phyloP scores from a whole-genome alignment of 78 protist genomes.

The Planoprotostelium fungivorum region DNA sequence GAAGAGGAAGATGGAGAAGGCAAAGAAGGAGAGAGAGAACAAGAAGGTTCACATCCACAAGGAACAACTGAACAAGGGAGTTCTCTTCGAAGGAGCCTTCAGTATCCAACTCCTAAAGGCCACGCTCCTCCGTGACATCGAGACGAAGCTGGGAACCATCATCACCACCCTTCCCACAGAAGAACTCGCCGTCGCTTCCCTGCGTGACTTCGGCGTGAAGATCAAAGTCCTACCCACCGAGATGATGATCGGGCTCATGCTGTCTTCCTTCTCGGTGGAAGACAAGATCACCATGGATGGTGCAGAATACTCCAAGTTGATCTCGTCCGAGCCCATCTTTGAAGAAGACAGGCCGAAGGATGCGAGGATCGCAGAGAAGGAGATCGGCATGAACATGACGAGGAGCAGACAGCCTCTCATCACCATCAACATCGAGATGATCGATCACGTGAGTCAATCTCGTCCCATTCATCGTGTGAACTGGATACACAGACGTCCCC shows the following conservation, averaged over 20 bases:
- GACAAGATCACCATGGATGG: background rate
- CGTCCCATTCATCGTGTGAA: background rate
- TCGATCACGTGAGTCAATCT: background rate
- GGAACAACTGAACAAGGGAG: background rate
- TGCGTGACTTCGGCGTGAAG: background rate
- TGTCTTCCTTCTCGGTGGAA: background rate
- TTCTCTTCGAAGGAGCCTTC: background rate
- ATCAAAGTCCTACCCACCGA: background rate
- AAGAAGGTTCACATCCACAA: background rate
- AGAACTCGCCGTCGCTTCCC: background rate
- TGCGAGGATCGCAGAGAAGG: background rate
- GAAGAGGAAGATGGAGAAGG: background rate
- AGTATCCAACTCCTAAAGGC: background rate
- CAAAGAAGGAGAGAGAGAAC: background rate
- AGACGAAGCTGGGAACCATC: background rate
- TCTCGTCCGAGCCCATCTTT: background rate
- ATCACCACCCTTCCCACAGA: background rate
- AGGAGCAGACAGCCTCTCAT: background rate
- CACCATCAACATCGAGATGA: background rate
- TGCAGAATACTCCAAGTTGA: background rate
- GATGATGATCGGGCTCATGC: background rate
- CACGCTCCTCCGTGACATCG: background rate
- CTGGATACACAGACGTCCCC: background rate
- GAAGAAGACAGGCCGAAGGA: background rate
- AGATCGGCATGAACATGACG: background rate